A percentile compares a stretch with the other conserved stretches of the same genome.
phyloP scores from a whole-genome alignment of 2,329 filamentous ascomycete species.

The Colletotrichum scovillei region DNA sequence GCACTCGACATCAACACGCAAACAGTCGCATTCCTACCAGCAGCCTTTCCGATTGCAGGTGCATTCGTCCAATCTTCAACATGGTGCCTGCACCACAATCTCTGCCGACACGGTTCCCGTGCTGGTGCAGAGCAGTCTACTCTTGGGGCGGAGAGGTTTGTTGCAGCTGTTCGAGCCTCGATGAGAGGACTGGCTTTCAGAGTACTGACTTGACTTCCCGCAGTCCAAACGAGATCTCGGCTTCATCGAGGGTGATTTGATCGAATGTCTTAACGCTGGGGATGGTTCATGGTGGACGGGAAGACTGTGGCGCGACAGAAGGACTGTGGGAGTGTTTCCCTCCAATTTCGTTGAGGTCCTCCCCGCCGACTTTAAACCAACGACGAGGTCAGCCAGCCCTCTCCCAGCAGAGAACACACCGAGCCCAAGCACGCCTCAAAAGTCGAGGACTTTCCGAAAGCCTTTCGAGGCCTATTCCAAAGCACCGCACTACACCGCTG shows the following conservation, averaged over 20 bases:
- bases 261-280: conserved; percentile 97
- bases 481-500: conserved; percentile 73
- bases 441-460: conserved; percentile 73
- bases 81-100: conserved; percentile 68
- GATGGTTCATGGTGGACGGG: conserved; percentile 99
- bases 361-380: conserved; percentile 85
- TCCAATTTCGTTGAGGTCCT: conserved; percentile 97
- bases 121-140: conserved; percentile 91
- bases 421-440: conserved; percentile 66
- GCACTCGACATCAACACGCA: conserved; percentile 3
- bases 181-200: neutral
- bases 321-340: conserved; percentile 92
- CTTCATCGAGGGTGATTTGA: conserved; percentile 97
- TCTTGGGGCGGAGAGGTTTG: conserved; percentile 89
- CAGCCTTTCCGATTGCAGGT: neutral
- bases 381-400: conserved; percentile 69
- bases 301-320: conserved; percentile 86
- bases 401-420: conserved; percentile 67
- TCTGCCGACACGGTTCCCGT: conserved; percentile 84
- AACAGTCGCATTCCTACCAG: neutral
- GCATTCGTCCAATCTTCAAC: conserved; percentile 35
- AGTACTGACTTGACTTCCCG: conserved; percentile 39
- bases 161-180: neutral
- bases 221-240: conserved; percentile 92
- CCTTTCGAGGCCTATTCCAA: conserved; percentile 76